phyloP scores from a whole-genome alignment of 2,329 filamentous ascomycete species.

The Taxawa tesnikishii region DNA sequence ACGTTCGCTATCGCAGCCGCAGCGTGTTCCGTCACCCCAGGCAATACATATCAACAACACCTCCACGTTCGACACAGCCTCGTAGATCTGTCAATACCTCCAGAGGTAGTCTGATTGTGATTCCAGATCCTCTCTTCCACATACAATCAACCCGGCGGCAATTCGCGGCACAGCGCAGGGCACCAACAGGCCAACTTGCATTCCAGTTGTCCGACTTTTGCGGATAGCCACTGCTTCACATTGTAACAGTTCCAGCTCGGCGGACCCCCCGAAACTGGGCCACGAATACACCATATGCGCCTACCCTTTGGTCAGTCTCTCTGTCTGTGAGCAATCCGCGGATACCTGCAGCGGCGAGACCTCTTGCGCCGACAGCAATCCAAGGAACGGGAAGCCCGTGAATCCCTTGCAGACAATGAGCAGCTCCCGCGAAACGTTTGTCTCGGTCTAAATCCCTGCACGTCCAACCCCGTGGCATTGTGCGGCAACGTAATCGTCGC shows the following conservation, averaged over 20 bases:
- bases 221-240: not conserved
- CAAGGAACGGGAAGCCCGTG: not conserved
- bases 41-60: not conserved
- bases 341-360: not conserved
- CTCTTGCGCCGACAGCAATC: not conserved
- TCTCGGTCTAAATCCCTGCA: not conserved
- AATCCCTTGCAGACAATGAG: not conserved
- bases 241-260: not conserved
- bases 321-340: not conserved
- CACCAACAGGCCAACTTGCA: not conserved
- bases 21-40: not conserved
- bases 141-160: too few species aligned
- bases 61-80: too few species aligned
- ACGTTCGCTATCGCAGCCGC: not conserved
- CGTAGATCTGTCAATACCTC: too few species aligned
- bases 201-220: too few species aligned
- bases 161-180: too few species aligned
- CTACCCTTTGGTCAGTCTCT: not conserved
- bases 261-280: not conserved
- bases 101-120: too few species aligned
- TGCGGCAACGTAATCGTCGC: not conserved
- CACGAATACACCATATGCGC: not conserved
- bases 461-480: constrained; percentile 3
- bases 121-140: too few species aligned
- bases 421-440: not conserved